Conservation (phyloP, 345 rosid genomes). For the Gossypioides kirkii region DNA sequence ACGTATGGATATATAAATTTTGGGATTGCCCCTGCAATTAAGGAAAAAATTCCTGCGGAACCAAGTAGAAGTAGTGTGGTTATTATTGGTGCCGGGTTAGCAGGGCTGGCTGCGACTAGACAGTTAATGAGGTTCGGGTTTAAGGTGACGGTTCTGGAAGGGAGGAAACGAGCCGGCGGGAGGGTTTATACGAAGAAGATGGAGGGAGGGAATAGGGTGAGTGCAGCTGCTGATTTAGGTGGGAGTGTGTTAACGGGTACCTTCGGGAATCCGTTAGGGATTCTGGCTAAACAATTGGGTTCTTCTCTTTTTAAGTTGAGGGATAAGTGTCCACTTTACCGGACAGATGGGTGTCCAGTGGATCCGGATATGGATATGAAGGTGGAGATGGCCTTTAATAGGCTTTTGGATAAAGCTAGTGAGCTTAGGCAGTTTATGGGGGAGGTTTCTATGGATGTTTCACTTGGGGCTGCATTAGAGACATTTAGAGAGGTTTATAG, state of each 20-base stretch:
- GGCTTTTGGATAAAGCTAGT: constrained; percentile 80
- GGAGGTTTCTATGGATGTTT: constrained; percentile 82
- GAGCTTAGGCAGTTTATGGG: constrained; percentile 94
- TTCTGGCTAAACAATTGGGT: constrained; percentile 82
- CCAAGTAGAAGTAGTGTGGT: constrained; percentile 45
- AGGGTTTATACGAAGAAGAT: constrained; percentile 91
- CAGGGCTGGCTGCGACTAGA: constrained; percentile 88
- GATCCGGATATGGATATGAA: constrained; percentile 69
- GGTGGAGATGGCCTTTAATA: constrained; percentile 80
- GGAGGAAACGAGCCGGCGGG: constrained; percentile 98
- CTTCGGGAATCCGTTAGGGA: constrained; percentile 85
- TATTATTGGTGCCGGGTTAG: constrained; percentile 82
- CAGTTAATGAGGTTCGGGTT: constrained; percentile 87
- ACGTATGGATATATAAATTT: constrained; percentile 80
- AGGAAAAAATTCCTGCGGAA: constrained; percentile 59
- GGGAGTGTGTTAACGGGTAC: constrained; percentile 97
- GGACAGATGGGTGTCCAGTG: constrained; percentile 74
- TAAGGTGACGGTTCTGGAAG: constrained; percentile 85
- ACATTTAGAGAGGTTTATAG: constrained; percentile 68
- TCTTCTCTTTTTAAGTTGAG: constrained; percentile 70
- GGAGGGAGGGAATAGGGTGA: constrained; percentile 72
- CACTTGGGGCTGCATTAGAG: constrained; percentile 87
- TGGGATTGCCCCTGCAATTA: constrained; percentile 73
- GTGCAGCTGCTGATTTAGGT: constrained; percentile 91
- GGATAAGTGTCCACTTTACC: constrained; percentile 89